Base-by-base conservation (phyloP, 345 rosid species). In the Eucalyptus dawsonii region DNA sequence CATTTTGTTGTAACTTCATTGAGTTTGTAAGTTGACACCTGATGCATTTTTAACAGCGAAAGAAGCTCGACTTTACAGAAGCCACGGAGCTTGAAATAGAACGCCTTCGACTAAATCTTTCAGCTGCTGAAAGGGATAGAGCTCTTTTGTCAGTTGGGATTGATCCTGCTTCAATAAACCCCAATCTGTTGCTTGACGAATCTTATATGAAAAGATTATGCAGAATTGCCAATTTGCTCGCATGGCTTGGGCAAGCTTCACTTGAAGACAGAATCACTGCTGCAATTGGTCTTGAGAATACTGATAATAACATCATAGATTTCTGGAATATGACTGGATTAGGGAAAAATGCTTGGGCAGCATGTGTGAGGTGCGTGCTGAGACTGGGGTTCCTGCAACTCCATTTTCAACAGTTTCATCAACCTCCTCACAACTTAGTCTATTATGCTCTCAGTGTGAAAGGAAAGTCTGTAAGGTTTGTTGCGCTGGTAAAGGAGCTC, bases 71-170 rank as follows among this genome's bases (percentile, higher is more conserved):
- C 89, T 97, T 94, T 88, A 87, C 85, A 29, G 97, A 95, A 91
- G 95, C 99, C 90, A 92, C 95, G 97, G 95, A 95, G 92, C 96
- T 98, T 88, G 99, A 98, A 94, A 96, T 98, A 92, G 97, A 97
- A 91, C 96, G 99, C 31, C 95, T 98, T 45, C 94, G 67, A 88
- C 94, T 96, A 91, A 95, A 97, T 95, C 93, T 97, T 87, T 96
- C 99, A 86, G 97, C 98, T 88, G 99, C 99, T 88, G 99, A 97
- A 93, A 95, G 99, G 94, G 98, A 98, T 93, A 98, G 98, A 94
- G 97, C 98, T 90, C 89, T 98, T 50, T 90, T 98, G 92, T 95
- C 97, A 86, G 67, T 95, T 90, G 99, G 99, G 93, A 95, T 91
- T 87, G 99, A 98, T 95, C 98, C 99, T 83, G 99, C 99, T 88